Conservation (phyloP, 2,329 filamentous ascomycete species). For the Pseudogymnoascus destructans region DNA sequence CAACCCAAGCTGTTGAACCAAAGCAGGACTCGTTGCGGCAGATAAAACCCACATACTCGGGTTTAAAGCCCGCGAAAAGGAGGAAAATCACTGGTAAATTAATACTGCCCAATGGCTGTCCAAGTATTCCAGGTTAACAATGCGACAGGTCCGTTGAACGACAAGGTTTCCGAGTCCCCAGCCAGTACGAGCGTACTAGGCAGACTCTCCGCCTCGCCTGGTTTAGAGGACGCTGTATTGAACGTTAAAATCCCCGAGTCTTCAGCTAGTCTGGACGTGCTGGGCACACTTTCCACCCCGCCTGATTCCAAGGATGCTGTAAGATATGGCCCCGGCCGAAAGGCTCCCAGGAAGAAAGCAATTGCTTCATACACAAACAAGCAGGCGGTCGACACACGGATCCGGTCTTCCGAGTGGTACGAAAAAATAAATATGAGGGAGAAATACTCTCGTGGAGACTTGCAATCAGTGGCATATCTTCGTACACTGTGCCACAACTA, state of each 20-base stretch:
- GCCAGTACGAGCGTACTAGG: not conserved
- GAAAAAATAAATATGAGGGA: conserved; percentile 9
- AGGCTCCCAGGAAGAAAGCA: conserved; percentile 4
- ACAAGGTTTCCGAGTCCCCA: not conserved
- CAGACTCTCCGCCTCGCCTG: not conserved
- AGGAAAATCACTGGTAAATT: not conserved
- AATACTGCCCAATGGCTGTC: not conserved
- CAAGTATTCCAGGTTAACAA: not conserved
- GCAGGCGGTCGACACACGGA: conserved; percentile 10
- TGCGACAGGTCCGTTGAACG: not conserved
- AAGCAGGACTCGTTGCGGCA: not conserved
- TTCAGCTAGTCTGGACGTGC: not conserved
- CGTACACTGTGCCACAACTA: conserved; percentile 13
- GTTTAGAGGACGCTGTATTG: not conserved
- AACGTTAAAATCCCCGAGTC: not conserved
- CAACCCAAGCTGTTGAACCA: not conserved
- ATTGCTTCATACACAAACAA: conserved; percentile 1
- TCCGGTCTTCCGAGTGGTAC: conserved; percentile 13
- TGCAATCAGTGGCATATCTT: conserved; percentile 11
- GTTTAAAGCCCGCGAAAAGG: not conserved
- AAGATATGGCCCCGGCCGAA: conserved; percentile 9
- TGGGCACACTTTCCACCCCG: not conserved
- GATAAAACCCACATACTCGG: not conserved
- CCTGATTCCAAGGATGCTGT: not conserved
- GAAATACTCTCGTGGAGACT: conserved; percentile 10